Base-by-base conservation (phyloP, 2,329 filamentous ascomycete genomes). In the Akanthomyces lecanii region DNA sequence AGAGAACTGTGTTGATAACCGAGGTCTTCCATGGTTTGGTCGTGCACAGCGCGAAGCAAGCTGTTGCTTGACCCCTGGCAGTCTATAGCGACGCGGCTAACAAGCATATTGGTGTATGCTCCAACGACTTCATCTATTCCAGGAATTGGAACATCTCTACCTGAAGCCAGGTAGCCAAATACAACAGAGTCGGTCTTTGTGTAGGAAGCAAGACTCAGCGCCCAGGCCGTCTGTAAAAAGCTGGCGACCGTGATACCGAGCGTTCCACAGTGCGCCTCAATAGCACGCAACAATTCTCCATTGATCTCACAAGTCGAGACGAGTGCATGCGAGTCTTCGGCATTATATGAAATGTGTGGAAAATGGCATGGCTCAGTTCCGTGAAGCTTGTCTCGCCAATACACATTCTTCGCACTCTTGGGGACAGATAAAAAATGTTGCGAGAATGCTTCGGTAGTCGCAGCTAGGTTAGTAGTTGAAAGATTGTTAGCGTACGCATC, bases 111-210 rank as follows among this genome's bases (percentile, higher is more conserved):
- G 2, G 62, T 62, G n/a, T 61, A 61, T 16, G 65, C 61, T 5
- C 65, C 64, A 18, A 63, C 50, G 11, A 47, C 18, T 5, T 65
- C 62, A n/a, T 62, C 30, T 5, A 64, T 60, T 5, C 61, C 61
- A 14, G 44, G 18, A 5, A 65, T 56, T 5, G 64, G 59, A 5
- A 62, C 25, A 30, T 66, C 64, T 50, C 65, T 28, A 11, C 65
- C 65, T 2, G 64, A 63, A 1, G 65, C 50, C 21, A 65, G 62
- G 44, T 66, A 65, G 28, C 65, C 64, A 12, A 64, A 64, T 25
- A 62, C 63, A 14, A 65, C 64, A 21, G 47, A 64, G 12, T 63
- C 47, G 12, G 44, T 33, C 2, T 56, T 64, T 23, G 65, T 62
- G 33, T 65, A 65, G 14, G 64, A 57, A 21, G 65, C 61, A 8